Evolutionary conservation across 331 rosid species (phyloP).

Genomic region (Stylosanthes scabra): DNA sequence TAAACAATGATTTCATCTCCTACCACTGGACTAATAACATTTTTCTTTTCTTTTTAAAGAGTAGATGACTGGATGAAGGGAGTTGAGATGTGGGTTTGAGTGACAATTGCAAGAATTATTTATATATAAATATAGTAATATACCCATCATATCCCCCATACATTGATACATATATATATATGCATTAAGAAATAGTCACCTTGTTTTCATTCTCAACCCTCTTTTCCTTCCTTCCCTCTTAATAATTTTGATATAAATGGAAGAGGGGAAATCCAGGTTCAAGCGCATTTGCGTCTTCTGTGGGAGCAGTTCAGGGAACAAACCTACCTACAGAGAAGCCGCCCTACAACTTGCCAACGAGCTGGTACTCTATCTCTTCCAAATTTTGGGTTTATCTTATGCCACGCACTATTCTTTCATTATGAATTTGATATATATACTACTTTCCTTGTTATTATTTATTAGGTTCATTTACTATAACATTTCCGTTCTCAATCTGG

Average conservation of each 20-base stretch:
- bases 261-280: conserved; percentile 70
- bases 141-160: neutral
- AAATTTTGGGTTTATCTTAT: neutral
- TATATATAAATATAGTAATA: neutral
- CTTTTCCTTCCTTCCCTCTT: conserved; percentile 4
- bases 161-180: too few species aligned
- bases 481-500: neutral
- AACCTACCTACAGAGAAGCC: conserved; percentile 78
- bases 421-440: neutral
- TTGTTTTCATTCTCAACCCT: conserved; percentile 42
- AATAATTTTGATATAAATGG: conserved; percentile 45
- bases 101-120: neutral
- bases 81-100: neutral
- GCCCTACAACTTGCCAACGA: conserved; percentile 77
- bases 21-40: too few species aligned
- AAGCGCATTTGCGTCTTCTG: conserved; percentile 82
- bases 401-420: neutral
- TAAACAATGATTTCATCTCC: too few species aligned
- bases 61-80: neutral
- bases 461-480: neutral
- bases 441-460: neutral
- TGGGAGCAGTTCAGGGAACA: conserved; percentile 91
- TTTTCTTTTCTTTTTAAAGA: too few species aligned
- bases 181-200: conserved; percentile 31
- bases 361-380: conserved; percentile 51